Evolutionary conservation across 73 alveolate genomes (phyloP).

Genomic region (Tetrahymena borealis): DNA sequence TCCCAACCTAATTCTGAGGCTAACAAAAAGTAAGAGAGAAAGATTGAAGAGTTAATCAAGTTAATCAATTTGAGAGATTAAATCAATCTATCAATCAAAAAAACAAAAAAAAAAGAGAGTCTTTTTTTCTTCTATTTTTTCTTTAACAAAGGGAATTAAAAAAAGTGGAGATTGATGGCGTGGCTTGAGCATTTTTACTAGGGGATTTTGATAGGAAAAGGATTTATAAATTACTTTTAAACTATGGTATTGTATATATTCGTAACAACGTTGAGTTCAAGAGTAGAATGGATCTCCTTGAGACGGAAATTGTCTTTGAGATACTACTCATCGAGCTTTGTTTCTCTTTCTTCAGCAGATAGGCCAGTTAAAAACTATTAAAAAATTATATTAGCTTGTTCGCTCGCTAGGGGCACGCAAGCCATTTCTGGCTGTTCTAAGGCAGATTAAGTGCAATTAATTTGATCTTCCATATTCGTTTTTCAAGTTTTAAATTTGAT

Average conservation of each 20-base stretch:
- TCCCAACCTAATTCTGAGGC: not conserved
- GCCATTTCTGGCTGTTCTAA: not conserved
- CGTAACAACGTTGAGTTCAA: not conserved
- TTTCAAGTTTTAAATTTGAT: not conserved
- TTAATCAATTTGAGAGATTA: not conserved
- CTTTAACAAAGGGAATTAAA: not conserved
- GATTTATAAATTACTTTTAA: not conserved
- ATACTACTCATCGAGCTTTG: not conserved
- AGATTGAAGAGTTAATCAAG: not conserved
- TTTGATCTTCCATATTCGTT: not conserved
- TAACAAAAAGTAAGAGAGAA: not conserved
- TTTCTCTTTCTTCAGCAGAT: not conserved
- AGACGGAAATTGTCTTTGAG: not conserved
- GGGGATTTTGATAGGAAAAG: not conserved
- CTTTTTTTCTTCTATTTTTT: not conserved
- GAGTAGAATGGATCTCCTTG: not conserved
- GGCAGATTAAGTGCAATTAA: not conserved
- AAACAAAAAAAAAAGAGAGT: not conserved
- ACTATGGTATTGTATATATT: not conserved
- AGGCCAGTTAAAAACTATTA: not conserved
- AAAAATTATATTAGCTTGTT: not conserved
- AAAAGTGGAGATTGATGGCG: not conserved
- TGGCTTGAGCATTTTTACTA: not conserved
- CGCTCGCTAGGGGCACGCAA: not conserved
- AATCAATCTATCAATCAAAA: not conserved